Percentiles rank a stretch among this genome's conserved stretches.
phyloP scores from a whole-genome alignment of 441 rosid genomes.

The Adansonia madagascariensis region DNA sequence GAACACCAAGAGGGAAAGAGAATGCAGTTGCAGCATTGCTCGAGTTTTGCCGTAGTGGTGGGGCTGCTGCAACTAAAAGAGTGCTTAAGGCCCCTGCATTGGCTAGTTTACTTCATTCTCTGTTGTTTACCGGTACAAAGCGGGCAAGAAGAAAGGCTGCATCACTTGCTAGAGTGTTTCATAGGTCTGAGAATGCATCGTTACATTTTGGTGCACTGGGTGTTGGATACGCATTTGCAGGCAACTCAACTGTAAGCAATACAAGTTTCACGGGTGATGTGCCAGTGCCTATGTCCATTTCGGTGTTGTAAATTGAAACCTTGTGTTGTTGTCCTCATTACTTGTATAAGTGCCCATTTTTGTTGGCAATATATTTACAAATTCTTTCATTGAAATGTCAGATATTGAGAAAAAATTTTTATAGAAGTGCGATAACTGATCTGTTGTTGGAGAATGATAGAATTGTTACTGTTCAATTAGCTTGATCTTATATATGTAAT shows the following conservation, averaged over 20 bases:
- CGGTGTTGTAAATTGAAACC: conserved; percentile 56
- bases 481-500: conserved; percentile 26
- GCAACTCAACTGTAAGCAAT: conserved; percentile 54
- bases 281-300: conserved; percentile 64
- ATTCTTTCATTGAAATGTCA: conserved; percentile 63
- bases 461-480: conserved; percentile 24
- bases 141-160: conserved; percentile 93
- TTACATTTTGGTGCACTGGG: conserved; percentile 63
- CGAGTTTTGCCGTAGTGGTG: conserved; percentile 82
- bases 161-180: conserved; percentile 86
- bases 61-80: conserved; percentile 66
- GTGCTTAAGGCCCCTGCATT: conserved; percentile 82
- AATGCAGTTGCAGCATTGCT: conserved; percentile 96
- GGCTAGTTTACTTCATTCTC: conserved; percentile 70
- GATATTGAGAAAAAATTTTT: conserved; percentile 33
- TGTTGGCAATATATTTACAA: conserved; percentile 48
- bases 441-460: conserved; percentile 32
- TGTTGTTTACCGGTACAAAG: conserved; percentile 86
- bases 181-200: conserved; percentile 43
- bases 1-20: conserved; percentile 91
- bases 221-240: conserved; percentile 63
- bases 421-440: conserved; percentile 29
- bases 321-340: not conserved
- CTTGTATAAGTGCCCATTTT: conserved; percentile 42
- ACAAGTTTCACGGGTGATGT: conserved; percentile 62